phyloP scores from a whole-genome alignment of 352 stramenopile genomes.

The Phytophthora ramorum region DNA sequence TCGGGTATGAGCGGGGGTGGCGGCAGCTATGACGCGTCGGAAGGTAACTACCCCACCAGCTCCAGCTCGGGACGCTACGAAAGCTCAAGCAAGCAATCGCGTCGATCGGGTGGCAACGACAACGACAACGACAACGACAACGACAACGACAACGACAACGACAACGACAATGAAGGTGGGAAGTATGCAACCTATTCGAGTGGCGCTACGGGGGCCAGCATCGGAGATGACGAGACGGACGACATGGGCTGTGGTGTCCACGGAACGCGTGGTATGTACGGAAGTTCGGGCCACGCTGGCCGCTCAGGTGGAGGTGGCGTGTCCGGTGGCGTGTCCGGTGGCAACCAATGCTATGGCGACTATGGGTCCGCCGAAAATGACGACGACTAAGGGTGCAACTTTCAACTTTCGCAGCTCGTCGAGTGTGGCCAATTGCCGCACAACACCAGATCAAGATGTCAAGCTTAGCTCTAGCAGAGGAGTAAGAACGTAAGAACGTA shows the following conservation, averaged over 20 bases:
- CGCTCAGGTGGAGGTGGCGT: conserved; percentile 10
- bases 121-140: too few relatives aligned
- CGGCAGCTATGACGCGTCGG: conserved; percentile 6
- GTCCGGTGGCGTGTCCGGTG: conserved; percentile 6
- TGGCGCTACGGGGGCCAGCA: neutral
- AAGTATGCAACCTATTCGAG: conserved; percentile 27
- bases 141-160: too few relatives aligned
- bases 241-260: conserved; percentile 6
- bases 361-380: conserved; percentile 21
- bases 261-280: conserved; percentile 10
- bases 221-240: conserved; percentile 10
- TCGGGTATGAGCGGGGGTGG: conserved; percentile 1
- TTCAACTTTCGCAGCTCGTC: neutral
- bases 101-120: neutral
- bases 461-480: neutral
- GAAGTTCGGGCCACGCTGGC: neutral
- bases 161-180: conserved; percentile 15
- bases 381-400: conserved; percentile 14
- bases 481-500: too few relatives aligned
- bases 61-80: conserved; percentile 9
- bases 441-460: too few relatives aligned
- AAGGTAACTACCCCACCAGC: conserved; percentile 1
- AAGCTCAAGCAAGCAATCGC: conserved; percentile 11
- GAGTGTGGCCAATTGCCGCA: neutral
- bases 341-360: conserved; percentile 11